Evolutionary conservation across 495 filamentous ascomycete species (phyloP).

Genomic region (Aspergillus hancockii): DNA sequence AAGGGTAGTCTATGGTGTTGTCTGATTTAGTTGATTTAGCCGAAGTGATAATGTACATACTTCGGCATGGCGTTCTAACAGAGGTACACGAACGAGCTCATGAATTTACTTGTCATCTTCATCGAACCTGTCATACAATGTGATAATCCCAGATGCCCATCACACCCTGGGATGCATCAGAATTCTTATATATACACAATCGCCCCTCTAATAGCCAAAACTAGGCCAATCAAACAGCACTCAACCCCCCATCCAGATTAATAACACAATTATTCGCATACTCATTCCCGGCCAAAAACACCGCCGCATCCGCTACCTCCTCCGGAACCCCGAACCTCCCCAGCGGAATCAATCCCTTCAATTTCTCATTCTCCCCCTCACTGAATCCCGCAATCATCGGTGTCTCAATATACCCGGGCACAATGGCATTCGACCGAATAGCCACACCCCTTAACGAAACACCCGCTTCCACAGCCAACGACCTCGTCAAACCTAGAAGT

Average conservation of each 20-base stretch:
- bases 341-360: slow-evolving; percentile 60
- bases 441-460: slow-evolving; percentile 37
- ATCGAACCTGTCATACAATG: background rate
- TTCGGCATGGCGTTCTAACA: background rate
- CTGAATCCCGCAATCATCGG: slow-evolving; percentile 65
- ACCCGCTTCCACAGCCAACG: slow-evolving; percentile 63
- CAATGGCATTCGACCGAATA: slow-evolving; percentile 74
- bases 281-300: slow-evolving; percentile 73
- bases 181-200: background rate
- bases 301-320: slow-evolving; percentile 79
- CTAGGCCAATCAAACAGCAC: slow-evolving; percentile 50
- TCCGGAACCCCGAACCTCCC: slow-evolving; percentile 64
- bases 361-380: slow-evolving; percentile 27
- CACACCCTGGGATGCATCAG: no score
- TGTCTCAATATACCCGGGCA: slow-evolving; percentile 83
- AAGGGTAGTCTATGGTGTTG: background rate
- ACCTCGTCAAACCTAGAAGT: slow-evolving; percentile 71
- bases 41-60: slow-evolving; percentile 3
- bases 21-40: background rate
- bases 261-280: slow-evolving; percentile 85
- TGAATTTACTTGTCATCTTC: background rate
- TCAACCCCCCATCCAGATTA: slow-evolving; percentile 83
- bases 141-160: background rate
- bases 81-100: background rate
- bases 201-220: background rate